Percentiles rank a stretch among this genome's conserved stretches.
These are phyloP conservation scores for Chrysoporthe cubensis DNA, from an alignment of 2,329 filamentous ascomycete genomes.

Conservation along the genomic window DNA sequence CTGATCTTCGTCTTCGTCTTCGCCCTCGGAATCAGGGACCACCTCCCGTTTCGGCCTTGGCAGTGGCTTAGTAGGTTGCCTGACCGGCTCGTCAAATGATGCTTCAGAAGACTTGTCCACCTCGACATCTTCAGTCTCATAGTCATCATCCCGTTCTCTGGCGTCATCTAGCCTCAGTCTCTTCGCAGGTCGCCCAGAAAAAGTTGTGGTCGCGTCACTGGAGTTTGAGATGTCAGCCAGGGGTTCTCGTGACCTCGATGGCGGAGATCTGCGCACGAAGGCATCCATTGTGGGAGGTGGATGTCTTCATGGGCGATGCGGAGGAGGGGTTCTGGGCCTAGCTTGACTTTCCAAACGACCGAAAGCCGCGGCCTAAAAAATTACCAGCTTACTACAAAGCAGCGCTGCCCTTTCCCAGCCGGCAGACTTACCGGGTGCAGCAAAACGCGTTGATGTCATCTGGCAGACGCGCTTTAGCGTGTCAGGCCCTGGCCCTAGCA, in stretches of 20 bases:
- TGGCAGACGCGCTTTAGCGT: conserved; percentile 14
- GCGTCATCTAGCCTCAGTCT: conserved; percentile 38
- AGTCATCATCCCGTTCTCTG: conserved; percentile 33
- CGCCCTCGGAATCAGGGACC: conserved; percentile 33
- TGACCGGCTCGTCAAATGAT: conserved; percentile 17
- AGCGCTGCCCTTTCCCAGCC: background rate
- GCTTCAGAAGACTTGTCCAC: conserved; percentile 31
- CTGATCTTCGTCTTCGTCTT: conserved; percentile 30
- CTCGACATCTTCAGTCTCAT: conserved; percentile 36
- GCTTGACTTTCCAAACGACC: background rate
- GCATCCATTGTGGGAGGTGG: conserved; percentile 34
- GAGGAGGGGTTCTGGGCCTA: background rate
- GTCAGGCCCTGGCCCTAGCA: background rate
- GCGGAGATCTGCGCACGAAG: conserved; percentile 33
- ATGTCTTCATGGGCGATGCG: background rate
- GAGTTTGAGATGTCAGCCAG: conserved; percentile 30
- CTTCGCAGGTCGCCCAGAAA: conserved; percentile 40
- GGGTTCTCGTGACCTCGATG: conserved; percentile 25
- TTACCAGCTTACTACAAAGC: background rate
- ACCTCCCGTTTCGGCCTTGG: conserved; percentile 18
- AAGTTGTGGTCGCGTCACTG: conserved; percentile 20
- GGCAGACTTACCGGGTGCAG: background rate
- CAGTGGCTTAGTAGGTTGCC: conserved; percentile 1
- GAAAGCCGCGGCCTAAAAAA: background rate
- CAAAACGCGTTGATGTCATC: conserved; percentile 16